Percentiles rank a stretch among this genome's conserved stretches.
Evolutionary conservation across 768 basidiomycete genomes (phyloP).

Genomic region (Lentinus brumalis): DNA sequence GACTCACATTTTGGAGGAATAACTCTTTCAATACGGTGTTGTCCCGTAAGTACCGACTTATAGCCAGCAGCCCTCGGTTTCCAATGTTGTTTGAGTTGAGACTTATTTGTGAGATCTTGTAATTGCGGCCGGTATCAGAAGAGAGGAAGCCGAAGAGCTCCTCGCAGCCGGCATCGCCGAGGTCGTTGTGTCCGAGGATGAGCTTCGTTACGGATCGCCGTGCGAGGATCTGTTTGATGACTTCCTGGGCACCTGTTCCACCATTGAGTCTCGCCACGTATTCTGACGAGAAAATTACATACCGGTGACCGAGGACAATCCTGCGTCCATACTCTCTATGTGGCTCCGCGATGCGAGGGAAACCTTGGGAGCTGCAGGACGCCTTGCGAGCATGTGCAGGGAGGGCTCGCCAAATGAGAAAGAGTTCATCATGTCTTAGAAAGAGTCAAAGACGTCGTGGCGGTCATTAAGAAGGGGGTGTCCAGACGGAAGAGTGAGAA

Average conservation of each 20-base stretch:
- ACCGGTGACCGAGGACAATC: slow-evolving; percentile 22
- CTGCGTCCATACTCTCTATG: slow-evolving; percentile 25
- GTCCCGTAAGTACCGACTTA: slow-evolving; percentile 50
- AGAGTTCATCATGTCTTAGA: slow-evolving; percentile 3
- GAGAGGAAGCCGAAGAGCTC: slow-evolving; percentile 55
- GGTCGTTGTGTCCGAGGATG: slow-evolving; percentile 54
- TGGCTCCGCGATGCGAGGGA: slow-evolving; percentile 22
- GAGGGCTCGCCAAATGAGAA: background rate
- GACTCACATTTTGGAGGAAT: slow-evolving; percentile 59
- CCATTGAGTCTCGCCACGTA: background rate
- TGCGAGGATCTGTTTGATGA: slow-evolving; percentile 48
- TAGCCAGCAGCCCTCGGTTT: slow-evolving; percentile 54
- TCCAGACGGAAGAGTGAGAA: too few species aligned
- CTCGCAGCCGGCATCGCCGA: slow-evolving; percentile 60
- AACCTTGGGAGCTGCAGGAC: slow-evolving; percentile 14
- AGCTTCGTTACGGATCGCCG: slow-evolving; percentile 54
- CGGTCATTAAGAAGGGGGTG: too few species aligned
- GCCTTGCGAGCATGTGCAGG: slow-evolving; percentile 5
- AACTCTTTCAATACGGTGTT: slow-evolving; percentile 51
- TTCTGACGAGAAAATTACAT: background rate
- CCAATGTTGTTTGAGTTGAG: slow-evolving; percentile 61
- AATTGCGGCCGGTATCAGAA: slow-evolving; percentile 47
- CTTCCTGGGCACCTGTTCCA: slow-evolving; percentile 48
- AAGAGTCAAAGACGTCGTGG: background rate
- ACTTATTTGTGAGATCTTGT: slow-evolving; percentile 54